These are phyloP conservation scores for Excoecaria cochinchinensis DNA, from an alignment of 345 rosid genomes.

Conservation along the genomic window DNA sequence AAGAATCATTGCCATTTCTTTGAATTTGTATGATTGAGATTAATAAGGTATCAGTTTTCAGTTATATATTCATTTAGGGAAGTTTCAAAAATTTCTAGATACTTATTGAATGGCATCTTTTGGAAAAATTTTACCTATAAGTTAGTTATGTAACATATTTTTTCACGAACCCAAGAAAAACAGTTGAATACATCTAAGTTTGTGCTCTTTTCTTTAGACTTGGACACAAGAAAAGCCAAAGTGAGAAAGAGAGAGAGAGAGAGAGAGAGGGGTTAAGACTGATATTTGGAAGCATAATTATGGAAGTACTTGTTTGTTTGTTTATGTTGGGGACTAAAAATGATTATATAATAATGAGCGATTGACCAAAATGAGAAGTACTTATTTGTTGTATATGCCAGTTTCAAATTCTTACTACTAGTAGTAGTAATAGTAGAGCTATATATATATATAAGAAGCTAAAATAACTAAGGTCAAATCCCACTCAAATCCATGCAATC, in stretches of 20 bases:
- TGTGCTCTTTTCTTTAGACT: constrained; percentile 14
- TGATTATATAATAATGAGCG: constrained; percentile 33
- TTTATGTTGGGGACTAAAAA: constrained; percentile 19
- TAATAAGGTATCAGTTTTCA: too few species aligned
- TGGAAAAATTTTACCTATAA: constrained; percentile 21
- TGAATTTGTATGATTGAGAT: neutral
- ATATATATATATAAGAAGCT: constrained; percentile 12
- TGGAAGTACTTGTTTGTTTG: constrained; percentile 25
- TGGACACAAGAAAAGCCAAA: neutral
- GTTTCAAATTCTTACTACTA: constrained; percentile 1
- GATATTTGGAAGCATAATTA: neutral
- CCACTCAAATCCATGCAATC: constrained; percentile 58
- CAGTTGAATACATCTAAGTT: constrained; percentile 17
- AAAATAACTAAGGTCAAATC: constrained; percentile 44
- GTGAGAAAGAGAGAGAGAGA: constrained; percentile 15
- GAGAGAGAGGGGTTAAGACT: neutral
- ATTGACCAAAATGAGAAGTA: constrained; percentile 19
- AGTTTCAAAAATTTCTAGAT: constrained; percentile 15
- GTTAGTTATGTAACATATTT: constrained; percentile 19
- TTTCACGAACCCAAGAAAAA: constrained; percentile 26
- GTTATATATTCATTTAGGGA: neutral
- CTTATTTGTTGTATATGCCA: constrained; percentile 27
- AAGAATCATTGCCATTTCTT: neutral
- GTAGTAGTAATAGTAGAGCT: neutral
- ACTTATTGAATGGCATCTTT: constrained; percentile 9